These are phyloP conservation scores for Diplodia intermedia DNA, from an alignment of 2,329 filamentous ascomycete genomes.

Conservation along the genomic window DNA sequence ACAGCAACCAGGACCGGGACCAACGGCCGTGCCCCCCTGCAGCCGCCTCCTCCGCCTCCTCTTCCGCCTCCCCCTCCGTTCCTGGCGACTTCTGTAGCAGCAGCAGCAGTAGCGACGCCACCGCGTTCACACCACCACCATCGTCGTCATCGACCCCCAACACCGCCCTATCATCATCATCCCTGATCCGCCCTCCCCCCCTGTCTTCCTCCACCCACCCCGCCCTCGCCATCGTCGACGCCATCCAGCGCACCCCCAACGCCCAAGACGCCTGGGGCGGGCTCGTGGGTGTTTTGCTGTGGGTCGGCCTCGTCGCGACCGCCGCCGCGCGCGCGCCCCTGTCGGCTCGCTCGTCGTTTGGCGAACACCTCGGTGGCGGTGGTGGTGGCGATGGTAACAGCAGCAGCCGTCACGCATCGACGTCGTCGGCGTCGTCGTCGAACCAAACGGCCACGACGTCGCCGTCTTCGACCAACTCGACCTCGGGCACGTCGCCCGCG, in stretches of 20 bases:
- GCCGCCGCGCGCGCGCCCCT: slow-evolving; percentile 37
- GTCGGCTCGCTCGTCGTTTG: slow-evolving; percentile 6
- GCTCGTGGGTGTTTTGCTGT: slow-evolving; percentile 45
- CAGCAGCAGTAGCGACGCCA: background rate
- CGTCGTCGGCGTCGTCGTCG: background rate
- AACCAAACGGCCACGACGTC: no score
- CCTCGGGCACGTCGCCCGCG: no score
- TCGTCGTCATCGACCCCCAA: background rate
- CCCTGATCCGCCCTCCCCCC: background rate
- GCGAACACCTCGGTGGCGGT: background rate
- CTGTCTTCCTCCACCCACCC: slow-evolving; percentile 16
- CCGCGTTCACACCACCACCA: background rate
- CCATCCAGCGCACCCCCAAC: slow-evolving; percentile 35
- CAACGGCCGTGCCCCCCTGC: background rate
- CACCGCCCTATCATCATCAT: background rate
- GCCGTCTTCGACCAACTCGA: no score
- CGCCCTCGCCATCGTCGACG: slow-evolving; percentile 27
- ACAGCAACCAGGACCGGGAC: background rate
- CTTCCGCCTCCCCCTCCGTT: background rate
- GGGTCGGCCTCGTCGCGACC: slow-evolving; percentile 42
- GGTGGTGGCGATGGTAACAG: background rate
- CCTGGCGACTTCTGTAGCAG: background rate
- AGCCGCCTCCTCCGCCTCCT: background rate
- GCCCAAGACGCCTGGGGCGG: slow-evolving; percentile 43
- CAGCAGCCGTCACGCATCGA: background rate